Percentiles rank a stretch among this genome's conserved stretches.
Conservation (phyloP, 2,329 filamentous ascomycete genomes). For the Pseudogymnoascus sp. region DNA sequence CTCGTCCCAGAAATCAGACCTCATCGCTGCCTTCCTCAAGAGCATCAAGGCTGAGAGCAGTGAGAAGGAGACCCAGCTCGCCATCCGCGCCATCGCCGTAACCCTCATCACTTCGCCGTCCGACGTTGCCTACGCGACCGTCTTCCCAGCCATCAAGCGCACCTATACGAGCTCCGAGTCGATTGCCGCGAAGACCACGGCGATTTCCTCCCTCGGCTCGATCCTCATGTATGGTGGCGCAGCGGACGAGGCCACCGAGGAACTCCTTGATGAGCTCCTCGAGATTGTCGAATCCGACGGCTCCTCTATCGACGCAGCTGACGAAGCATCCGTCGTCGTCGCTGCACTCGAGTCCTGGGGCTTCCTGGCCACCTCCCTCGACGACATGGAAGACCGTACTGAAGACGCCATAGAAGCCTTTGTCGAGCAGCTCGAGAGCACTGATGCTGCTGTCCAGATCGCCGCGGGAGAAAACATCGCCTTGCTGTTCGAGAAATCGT, state of each 20-base stretch:
- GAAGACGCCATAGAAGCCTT: constrained; percentile 60
- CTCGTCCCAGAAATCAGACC: constrained; percentile 42
- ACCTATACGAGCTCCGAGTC: constrained; percentile 54
- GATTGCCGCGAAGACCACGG: constrained; percentile 49
- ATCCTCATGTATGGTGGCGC: constrained; percentile 59
- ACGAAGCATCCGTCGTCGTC: constrained; percentile 52
- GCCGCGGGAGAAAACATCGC: constrained; percentile 67
- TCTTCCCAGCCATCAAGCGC: constrained; percentile 47
- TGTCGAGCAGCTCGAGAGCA: constrained; percentile 60
- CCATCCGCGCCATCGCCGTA: constrained; percentile 48
- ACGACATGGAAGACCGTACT: constrained; percentile 56
- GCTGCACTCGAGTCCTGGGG: constrained; percentile 64
- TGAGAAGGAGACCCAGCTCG: constrained; percentile 54
- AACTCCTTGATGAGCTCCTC: constrained; percentile 58
- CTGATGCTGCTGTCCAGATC: constrained; percentile 54
- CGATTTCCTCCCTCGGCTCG: constrained; percentile 56
- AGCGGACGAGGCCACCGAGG: constrained; percentile 50
- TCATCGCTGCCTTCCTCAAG: constrained; percentile 52
- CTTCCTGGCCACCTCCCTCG: constrained; percentile 56
- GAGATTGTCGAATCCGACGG: constrained; percentile 64
- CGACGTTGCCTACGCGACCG: constrained; percentile 51
- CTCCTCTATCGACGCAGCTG: constrained; percentile 51
- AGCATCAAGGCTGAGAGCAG: constrained; percentile 56
- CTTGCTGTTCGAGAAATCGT: constrained; percentile 59
- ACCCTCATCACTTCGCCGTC: constrained; percentile 55